Evolutionary conservation across 495 filamentous ascomycete species (phyloP).

Genomic region (Mycothermus thermophilus): DNA sequence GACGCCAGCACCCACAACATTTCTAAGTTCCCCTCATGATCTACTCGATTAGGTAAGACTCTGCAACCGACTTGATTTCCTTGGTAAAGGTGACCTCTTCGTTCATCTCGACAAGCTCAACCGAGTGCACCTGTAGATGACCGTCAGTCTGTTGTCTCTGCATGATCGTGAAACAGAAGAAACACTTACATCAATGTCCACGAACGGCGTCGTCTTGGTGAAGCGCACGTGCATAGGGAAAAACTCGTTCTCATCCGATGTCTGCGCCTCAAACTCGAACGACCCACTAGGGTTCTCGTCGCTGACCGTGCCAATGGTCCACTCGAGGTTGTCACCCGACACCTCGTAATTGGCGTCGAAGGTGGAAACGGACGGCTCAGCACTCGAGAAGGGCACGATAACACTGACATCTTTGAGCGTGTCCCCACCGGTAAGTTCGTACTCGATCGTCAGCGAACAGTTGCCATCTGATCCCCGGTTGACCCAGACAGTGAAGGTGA

Average conservation of each 20-base stretch:
- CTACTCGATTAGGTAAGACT: constrained; percentile 70
- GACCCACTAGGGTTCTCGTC: constrained; percentile 66
- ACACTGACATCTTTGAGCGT: constrained; percentile 72
- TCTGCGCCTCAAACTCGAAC: constrained; percentile 88
- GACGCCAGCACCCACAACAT: too few relatives aligned
- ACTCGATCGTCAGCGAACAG: constrained; percentile 81
- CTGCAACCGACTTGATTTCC: constrained; percentile 73
- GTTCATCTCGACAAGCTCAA: constrained; percentile 62
- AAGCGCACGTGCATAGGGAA: constrained; percentile 94
- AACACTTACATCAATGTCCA: constrained; percentile 73
- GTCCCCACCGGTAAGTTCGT: constrained; percentile 67
- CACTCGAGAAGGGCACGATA: constrained; percentile 66
- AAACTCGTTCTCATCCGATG: constrained; percentile 74
- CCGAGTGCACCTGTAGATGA: constrained; percentile 51
- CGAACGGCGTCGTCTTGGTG: constrained; percentile 69
- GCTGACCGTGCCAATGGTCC: constrained; percentile 74
- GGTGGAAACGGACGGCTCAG: constrained; percentile 77
- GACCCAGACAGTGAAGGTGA: constrained; percentile 92
- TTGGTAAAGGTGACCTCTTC: constrained; percentile 79
- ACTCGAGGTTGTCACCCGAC: constrained; percentile 81
- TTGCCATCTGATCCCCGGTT: constrained; percentile 67
- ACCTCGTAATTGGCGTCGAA: constrained; percentile 93
- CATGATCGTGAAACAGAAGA: too few relatives aligned
- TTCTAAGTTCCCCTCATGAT: background rate
- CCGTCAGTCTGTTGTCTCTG: too few relatives aligned